Conservation (phyloP, 2,329 filamentous ascomycete species). For the Lasiodiplodia theobromae region DNA sequence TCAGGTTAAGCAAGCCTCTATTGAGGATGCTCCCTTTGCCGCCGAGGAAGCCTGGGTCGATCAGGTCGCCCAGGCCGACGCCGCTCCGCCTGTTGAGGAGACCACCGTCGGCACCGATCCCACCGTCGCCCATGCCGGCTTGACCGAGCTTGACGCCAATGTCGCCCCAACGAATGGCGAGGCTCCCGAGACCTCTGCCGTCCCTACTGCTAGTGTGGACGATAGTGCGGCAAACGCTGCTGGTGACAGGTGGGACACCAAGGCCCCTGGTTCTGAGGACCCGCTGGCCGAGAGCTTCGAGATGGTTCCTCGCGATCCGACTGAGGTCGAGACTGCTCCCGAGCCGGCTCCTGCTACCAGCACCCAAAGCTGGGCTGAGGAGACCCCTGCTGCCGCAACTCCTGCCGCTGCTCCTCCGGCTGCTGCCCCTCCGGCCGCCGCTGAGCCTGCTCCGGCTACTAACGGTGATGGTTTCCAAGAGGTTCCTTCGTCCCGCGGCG, state of each 20-base stretch:
- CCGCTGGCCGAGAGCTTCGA: constrained; percentile 74
- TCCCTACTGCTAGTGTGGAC: constrained; percentile 49
- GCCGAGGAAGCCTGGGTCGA: constrained; percentile 59
- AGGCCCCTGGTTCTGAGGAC: constrained; percentile 55
- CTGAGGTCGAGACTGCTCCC: constrained; percentile 74
- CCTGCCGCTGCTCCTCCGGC: constrained; percentile 39
- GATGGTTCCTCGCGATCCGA: constrained; percentile 73
- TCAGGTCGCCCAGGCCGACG: constrained; percentile 54
- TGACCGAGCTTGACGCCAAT: constrained; percentile 68
- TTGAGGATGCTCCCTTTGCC: constrained; percentile 61
- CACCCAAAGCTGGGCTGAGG: constrained; percentile 82
- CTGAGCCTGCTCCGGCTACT: constrained; percentile 34
- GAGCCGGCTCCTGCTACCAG: constrained; percentile 62
- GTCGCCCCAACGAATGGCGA: constrained; percentile 42
- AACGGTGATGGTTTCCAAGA: constrained; percentile 74
- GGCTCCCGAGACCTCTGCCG: constrained; percentile 40
- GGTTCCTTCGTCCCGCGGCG: constrained; percentile 58
- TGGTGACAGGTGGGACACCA: constrained; percentile 70
- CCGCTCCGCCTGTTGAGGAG: constrained; percentile 45
- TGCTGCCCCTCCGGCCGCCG: constrained; percentile 39
- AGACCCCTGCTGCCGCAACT: constrained; percentile 57
- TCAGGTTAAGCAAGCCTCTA: constrained; percentile 63
- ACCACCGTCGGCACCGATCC: constrained; percentile 64
- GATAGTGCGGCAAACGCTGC: constrained; percentile 58
- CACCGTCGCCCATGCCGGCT: constrained; percentile 69